Evolutionary conservation across 176 grass and related monocot genomes (phyloP).

Genomic region (Bonia amplexicaulis): DNA sequence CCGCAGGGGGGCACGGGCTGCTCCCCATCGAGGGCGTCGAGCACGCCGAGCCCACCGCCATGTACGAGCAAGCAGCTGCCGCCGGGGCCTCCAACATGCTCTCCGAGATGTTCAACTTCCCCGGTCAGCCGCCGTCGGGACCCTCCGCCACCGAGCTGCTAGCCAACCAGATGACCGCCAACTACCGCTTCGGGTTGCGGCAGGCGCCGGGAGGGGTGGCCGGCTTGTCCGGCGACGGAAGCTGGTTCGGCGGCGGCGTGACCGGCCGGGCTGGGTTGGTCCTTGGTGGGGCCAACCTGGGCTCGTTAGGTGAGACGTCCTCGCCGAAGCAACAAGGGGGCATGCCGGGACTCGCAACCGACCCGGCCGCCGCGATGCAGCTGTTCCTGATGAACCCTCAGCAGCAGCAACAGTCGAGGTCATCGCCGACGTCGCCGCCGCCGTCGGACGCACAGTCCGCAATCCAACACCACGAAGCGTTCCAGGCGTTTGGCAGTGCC

Average conservation of each 20-base stretch:
- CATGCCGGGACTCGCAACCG: constrained; percentile 46
- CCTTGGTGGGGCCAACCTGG: constrained; percentile 38
- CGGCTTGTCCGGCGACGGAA: constrained; percentile 36
- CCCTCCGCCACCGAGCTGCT: constrained; percentile 67
- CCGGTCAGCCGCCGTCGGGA: constrained; percentile 40
- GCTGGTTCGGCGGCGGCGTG: constrained; percentile 40
- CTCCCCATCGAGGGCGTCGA: constrained; percentile 51
- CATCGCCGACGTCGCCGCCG: constrained; percentile 56
- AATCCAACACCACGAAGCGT: constrained; percentile 66
- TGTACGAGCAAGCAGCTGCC: constrained; percentile 61
- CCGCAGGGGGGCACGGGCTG: constrained; percentile 37
- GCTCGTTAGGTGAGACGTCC: constrained; percentile 52
- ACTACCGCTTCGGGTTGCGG: constrained; percentile 49
- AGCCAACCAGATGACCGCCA: constrained; percentile 68
- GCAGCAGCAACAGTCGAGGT: constrained; percentile 45
- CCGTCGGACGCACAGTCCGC: constrained; percentile 40
- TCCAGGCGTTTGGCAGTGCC: constrained; percentile 57
- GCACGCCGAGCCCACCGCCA: constrained; percentile 35
- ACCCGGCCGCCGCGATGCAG: constrained; percentile 72
- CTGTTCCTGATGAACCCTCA: constrained; percentile 85
- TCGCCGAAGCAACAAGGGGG: constrained; percentile 37
- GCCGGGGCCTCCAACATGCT: constrained; percentile 78
- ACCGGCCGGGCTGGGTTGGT: constrained; percentile 39
- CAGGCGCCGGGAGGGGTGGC: constrained; percentile 15
- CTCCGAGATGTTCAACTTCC: constrained; percentile 97